Percentiles rank a stretch among this genome's conserved stretches.
These are phyloP conservation scores for Talaromyces stipitatus DNA, from an alignment of 495 filamentous ascomycete species.

Conservation along the genomic window DNA sequence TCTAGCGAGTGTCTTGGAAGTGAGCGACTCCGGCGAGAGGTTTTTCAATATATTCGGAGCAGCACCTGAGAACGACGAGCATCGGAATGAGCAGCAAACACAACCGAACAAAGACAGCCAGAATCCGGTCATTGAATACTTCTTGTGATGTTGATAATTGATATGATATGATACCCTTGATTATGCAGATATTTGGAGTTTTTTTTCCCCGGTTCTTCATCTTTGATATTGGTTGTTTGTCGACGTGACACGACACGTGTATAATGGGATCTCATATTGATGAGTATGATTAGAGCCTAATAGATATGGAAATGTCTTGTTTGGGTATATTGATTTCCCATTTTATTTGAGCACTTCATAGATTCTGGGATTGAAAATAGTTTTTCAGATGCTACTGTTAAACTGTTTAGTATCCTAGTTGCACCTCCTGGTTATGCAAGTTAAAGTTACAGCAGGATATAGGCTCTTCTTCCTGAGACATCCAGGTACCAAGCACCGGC, in stretches of 20 bases:
- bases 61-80: slow-evolving; percentile 88
- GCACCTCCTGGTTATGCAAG: no score
- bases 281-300: background rate
- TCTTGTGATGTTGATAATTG: slow-evolving; percentile 34
- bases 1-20: slow-evolving; percentile 92
- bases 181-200: slow-evolving; percentile 27
- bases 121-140: slow-evolving; percentile 62
- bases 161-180: slow-evolving; percentile 39
- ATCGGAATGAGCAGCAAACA: slow-evolving; percentile 66
- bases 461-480: no score
- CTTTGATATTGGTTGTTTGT: background rate
- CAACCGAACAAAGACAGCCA: slow-evolving; percentile 52
- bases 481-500: no score
- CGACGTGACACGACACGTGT: background rate
- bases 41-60: slow-evolving; percentile 98
- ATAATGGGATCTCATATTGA: background rate
- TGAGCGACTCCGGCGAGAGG: slow-evolving; percentile 81
- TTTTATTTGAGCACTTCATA: no score
- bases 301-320: background rate
- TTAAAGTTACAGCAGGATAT: no score
- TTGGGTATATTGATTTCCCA: background rate
- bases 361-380: no score
- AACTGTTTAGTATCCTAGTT: no score
- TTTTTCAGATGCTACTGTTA: no score
- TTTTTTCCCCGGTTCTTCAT: background rate